Evolutionary conservation across 2,329 filamentous ascomycete species (phyloP), one percentile per base, ranked within the genome.

Genomic region (Stagonosporopsis tanaceti): DNA sequence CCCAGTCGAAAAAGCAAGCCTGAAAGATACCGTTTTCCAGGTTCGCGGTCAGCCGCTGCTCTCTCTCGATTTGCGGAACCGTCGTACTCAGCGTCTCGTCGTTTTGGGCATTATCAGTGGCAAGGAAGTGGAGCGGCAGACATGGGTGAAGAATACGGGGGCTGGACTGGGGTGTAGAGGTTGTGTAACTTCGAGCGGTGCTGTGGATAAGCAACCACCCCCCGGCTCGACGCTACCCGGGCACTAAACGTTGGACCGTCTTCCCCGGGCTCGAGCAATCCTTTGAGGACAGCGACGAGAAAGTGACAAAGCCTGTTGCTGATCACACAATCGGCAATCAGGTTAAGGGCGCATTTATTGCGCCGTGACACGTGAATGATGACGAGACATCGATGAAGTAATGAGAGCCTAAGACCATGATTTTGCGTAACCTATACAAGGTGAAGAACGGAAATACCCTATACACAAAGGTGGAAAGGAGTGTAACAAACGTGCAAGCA

Each of bases 11-110:
- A 59, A 58, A 67, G 47, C 39, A 65, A 64, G 61, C 45, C 51
- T 56, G 57, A 41, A 53, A 50, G 34, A 58, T 44, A 62, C 64
- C 60, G 48, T 63, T 61, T 60, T 64, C 67, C 68, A 50, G 69
- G 69, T 56, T 62, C 50, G 38, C 56, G 70, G 68, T 61, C 52
- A 57, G 42, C 48, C 17, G 58, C 65, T 66, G 70, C 66, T 66
- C 34, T 47, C 40, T 40, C 53, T 63, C 57, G 50, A 62, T 69
- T 57, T 41, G 59, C 54, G 57, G 59, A 35, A 55, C 40, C 50
- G 50, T 57, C 38, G 28, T 38, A 44, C 44, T 46, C 57, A 60
- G 65, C 63, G 61, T 20, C 47, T 55, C 58, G 62, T 62, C 62
- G 47, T 41, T 62, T 67, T 62, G 52, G 65, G 61, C 34, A 45